Conservation (phyloP, 306 rosid genomes). For the Sechiopsis laciniata region DNA sequence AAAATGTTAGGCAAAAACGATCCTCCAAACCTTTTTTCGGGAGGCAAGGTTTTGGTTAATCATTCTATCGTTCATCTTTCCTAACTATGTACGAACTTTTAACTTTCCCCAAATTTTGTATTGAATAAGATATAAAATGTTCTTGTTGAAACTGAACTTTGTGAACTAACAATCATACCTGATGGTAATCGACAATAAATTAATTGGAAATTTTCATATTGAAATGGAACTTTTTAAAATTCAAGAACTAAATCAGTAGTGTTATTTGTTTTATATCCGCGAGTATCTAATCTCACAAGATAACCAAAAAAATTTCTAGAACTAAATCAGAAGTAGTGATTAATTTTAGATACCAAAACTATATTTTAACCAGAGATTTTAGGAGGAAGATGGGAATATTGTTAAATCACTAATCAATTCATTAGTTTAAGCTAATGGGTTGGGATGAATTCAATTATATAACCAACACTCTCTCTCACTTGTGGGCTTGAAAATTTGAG, state of each 20-base stretch:
- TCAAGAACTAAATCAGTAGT: not conserved
- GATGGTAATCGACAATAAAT: not conserved
- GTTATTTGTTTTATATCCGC: not conserved
- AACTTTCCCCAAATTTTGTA: not conserved
- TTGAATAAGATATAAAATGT: not conserved
- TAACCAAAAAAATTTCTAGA: too few species aligned
- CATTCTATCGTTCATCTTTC: not conserved
- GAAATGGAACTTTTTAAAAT: not conserved
- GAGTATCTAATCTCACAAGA: too few species aligned
- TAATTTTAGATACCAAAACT: not conserved
- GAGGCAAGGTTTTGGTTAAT: not conserved
- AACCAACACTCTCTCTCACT: too few species aligned
- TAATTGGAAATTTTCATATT: not conserved
- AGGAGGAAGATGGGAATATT: not conserved
- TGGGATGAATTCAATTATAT: too few species aligned
- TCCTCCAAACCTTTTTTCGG: not conserved
- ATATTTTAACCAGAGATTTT: not conserved
- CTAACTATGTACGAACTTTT: not conserved
- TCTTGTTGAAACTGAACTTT: not conserved
- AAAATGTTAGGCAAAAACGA: not conserved
- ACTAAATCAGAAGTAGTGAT: too few species aligned
- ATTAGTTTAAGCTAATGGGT: too few species aligned
- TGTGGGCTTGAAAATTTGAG: too few species aligned
- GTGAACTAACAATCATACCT: not conserved
- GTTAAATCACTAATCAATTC: too few species aligned